Evolutionary conservation across 345 rosid genomes (phyloP).

Genomic region (Corymbia maculata): DNA sequence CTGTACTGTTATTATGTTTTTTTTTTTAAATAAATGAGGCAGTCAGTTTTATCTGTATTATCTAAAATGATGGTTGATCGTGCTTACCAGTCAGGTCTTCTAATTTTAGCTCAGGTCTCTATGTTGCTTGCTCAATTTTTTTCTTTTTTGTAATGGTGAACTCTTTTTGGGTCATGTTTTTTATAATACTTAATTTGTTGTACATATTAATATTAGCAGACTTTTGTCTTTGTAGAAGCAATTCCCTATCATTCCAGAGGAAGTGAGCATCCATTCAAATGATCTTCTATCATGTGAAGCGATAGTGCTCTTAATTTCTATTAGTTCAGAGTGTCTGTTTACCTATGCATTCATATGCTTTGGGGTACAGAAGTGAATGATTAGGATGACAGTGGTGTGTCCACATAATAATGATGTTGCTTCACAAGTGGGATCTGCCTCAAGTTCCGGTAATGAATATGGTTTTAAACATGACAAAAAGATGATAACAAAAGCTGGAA

Average conservation of each 20-base stretch:
- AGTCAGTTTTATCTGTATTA: not conserved
- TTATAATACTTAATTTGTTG: not conserved
- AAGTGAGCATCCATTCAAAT: not conserved
- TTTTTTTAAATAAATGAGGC: not conserved
- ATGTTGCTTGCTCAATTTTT: not conserved
- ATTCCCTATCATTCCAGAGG: not conserved
- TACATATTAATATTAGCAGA: not conserved
- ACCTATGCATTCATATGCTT: not conserved
- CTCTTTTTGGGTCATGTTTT: not conserved
- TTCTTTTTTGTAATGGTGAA: not conserved
- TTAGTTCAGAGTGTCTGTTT: not conserved
- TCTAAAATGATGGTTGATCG: not conserved
- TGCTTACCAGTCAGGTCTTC: not conserved
- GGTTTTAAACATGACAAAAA: not conserved
- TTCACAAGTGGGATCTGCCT: not conserved
- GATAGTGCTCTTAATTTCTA: not conserved
- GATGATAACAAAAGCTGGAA: not conserved
- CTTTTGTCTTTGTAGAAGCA: not conserved
- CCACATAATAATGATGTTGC: not conserved
- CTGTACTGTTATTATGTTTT: not conserved
- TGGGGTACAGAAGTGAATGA: not conserved
- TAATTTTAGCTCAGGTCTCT: not conserved
- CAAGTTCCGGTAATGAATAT: not conserved
- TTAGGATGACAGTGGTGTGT: not conserved
- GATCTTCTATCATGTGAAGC: not conserved